Evolutionary conservation across 805 yeast genomes (phyloP).

Genomic region (Novakomyces olei): DNA sequence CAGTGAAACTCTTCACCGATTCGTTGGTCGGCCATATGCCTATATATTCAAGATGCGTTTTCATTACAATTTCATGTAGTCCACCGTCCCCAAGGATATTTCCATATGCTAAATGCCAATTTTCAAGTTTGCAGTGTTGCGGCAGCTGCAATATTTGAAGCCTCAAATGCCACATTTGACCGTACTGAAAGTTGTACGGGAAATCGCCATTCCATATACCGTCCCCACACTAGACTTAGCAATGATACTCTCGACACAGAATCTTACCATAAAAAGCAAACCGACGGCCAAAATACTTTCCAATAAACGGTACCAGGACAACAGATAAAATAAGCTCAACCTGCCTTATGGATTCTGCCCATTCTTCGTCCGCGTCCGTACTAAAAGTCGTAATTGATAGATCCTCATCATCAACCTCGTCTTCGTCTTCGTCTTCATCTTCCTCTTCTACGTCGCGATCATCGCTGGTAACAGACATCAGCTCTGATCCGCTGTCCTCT

Average conservation of each 20-base stretch:
- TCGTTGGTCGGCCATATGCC: too few relatives aligned
- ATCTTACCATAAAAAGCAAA: conserved; percentile 3
- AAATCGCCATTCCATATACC: not conserved
- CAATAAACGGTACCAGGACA: conserved; percentile 1
- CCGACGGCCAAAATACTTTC: conserved; percentile 1
- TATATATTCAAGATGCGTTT: not conserved
- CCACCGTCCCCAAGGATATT: too few relatives aligned
- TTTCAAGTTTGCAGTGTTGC: not conserved
- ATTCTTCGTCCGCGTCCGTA: conserved; percentile 1
- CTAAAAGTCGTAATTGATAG: too few relatives aligned
- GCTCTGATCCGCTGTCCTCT: too few relatives aligned
- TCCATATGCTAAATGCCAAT: not conserved
- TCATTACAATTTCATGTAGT: not conserved
- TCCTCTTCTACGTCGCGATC: too few relatives aligned
- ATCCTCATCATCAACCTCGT: conserved; percentile 1
- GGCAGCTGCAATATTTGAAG: not conserved
- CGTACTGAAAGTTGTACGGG: not conserved
- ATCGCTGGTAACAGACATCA: too few relatives aligned
- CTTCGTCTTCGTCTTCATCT: too few relatives aligned
- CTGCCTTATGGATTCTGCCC: not conserved
- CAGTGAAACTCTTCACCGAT: too few relatives aligned
- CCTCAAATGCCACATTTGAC: not conserved
- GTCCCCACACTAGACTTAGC: not conserved
- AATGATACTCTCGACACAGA: not conserved
- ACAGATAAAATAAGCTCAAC: not conserved